Percentiles rank a stretch among this genome's conserved stretches.
These are phyloP conservation scores for Neostapfia colusana DNA, from an alignment of 176 grass and related monocot genomes.

Conservation along the genomic window DNA sequence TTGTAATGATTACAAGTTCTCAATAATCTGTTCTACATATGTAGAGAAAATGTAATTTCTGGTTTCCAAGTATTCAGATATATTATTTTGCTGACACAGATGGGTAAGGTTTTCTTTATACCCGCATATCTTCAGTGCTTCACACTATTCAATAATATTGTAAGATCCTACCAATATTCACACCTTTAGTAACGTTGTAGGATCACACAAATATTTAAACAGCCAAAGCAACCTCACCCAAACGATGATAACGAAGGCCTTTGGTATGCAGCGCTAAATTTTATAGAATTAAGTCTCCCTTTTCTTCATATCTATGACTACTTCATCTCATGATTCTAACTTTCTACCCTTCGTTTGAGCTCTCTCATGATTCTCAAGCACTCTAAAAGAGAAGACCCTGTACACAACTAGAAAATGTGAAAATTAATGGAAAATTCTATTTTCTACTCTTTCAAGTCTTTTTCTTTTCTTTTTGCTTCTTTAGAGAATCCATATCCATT, in stretches of 20 bases:
- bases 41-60: background rate
- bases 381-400: too few species aligned
- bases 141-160: background rate
- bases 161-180: background rate
- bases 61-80: background rate
- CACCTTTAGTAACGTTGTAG: too few species aligned
- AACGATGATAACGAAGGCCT: background rate
- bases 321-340: too few species aligned
- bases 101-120: constrained; percentile 11
- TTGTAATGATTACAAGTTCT: too few species aligned
- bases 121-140: constrained; percentile 5
- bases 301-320: too few species aligned
- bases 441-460: too few species aligned
- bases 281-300: background rate
- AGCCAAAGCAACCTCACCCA: background rate
- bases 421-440: too few species aligned
- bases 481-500: too few species aligned
- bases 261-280: constrained; percentile 16
- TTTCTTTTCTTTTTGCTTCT: too few species aligned
- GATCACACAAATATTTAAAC: background rate
- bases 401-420: too few species aligned
- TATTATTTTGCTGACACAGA: constrained; percentile 1
- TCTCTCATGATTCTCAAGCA: too few species aligned
- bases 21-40: constrained; percentile 11
- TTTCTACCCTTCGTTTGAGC: too few species aligned